Evolutionary conservation across 176 grass and related monocot species (phyloP).

Genomic region (Cocos nucifera): DNA sequence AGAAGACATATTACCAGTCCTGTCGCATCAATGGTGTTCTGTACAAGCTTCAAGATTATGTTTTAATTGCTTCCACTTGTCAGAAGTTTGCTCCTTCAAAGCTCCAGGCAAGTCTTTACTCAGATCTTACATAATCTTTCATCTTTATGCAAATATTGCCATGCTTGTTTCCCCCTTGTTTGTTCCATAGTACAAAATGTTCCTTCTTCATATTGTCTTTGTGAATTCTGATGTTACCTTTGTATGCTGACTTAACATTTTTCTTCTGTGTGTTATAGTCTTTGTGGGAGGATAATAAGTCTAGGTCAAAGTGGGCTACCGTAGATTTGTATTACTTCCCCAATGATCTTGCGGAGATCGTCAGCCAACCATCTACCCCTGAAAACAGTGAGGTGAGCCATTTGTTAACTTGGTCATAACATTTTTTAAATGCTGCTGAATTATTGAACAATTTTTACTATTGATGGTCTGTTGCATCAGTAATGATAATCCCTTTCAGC

Average conservation of each 20-base stretch:
- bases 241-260: conserved; percentile 1
- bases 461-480: too few species aligned
- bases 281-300: conserved; percentile 44
- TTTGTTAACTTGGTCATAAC: not conserved
- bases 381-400: conserved; percentile 38
- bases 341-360: conserved; percentile 19
- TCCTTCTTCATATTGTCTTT: too few species aligned
- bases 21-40: conserved; percentile 28
- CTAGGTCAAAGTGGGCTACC: conserved; percentile 36
- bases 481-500: too few species aligned
- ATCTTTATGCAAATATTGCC: not conserved
- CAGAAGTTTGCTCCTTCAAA: conserved; percentile 19
- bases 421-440: too few species aligned
- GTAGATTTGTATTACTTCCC: conserved; percentile 31
- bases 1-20: conserved; percentile 31
- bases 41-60: conserved; percentile 42
- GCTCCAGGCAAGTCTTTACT: conserved; percentile 25
- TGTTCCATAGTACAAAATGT: too few species aligned
- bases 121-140: not conserved
- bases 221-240: not conserved
- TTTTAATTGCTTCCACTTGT: conserved; percentile 25
- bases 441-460: too few species aligned
- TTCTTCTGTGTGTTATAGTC: conserved; percentile 21
- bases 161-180: too few species aligned
- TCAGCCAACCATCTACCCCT: conserved; percentile 27